These are phyloP conservation scores for Aspergillus sojae DNA, from an alignment of 2,329 filamentous ascomycete genomes.

Conservation along the genomic window DNA sequence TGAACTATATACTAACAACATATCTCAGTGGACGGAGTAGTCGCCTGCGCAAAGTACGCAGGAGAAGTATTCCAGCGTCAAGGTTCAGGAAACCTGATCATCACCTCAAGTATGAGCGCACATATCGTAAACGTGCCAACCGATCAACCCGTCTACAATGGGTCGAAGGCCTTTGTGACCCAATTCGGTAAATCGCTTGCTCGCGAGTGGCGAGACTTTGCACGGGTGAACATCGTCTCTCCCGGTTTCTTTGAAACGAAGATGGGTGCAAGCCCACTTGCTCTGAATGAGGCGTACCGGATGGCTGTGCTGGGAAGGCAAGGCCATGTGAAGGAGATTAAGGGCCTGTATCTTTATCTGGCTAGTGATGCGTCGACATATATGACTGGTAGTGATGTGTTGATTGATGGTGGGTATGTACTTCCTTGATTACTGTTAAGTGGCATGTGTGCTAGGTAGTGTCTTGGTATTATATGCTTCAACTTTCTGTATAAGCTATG, in stretches of 20 bases:
- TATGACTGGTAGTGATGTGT: conserved; percentile 53
- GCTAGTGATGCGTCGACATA: conserved; percentile 52
- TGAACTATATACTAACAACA: conserved; percentile 30
- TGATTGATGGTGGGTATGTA: conserved; percentile 54
- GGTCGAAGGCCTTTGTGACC: conserved; percentile 58
- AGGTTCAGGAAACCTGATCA: conserved; percentile 49
- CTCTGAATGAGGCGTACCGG: conserved; percentile 47
- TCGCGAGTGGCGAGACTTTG: conserved; percentile 60
- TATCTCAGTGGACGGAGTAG: conserved; percentile 49
- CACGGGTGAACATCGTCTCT: conserved; percentile 59
- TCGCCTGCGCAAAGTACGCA: conserved; percentile 49
- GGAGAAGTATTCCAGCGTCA: conserved; percentile 50
- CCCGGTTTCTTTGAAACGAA: conserved; percentile 60
- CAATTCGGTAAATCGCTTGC: conserved; percentile 61
- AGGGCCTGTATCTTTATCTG: conserved; percentile 48
- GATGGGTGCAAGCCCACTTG: conserved; percentile 51
- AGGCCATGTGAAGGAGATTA: conserved; percentile 39
- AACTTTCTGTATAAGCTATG: too few species aligned
- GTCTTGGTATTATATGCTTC: rapidly evolving
- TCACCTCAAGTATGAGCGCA: conserved; percentile 55
- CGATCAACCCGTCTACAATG: conserved; percentile 61
- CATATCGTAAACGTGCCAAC: conserved; percentile 56
- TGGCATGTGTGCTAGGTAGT: rapidly evolving
- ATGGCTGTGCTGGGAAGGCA: conserved; percentile 53
- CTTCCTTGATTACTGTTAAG: conserved; percentile 19